These are phyloP conservation scores for Hymenotorrendiella dingleyae DNA, from an alignment of 2,329 filamentous ascomycete species.

Conservation along the genomic window DNA sequence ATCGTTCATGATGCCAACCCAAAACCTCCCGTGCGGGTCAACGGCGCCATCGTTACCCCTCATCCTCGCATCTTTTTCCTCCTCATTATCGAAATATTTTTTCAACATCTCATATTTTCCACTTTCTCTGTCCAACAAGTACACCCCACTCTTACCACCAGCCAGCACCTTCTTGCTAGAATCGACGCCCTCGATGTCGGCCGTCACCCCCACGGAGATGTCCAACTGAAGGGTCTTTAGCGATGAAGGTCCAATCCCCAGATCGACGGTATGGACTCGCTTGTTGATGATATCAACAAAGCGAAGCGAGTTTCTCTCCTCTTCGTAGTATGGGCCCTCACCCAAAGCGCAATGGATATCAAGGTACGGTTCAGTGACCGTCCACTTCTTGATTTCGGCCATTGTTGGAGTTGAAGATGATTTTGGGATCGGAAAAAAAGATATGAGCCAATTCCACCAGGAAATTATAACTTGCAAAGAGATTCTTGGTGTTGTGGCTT, in stretches of 20 bases:
- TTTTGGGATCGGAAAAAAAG: constrained; percentile 8
- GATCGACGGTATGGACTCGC: constrained; percentile 64
- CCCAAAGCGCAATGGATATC: constrained; percentile 60
- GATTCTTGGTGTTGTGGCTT: constrained; percentile 3
- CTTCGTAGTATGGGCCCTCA: constrained; percentile 71
- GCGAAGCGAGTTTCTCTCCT: constrained; percentile 57
- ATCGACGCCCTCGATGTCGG: constrained; percentile 65
- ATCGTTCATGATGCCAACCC: constrained; percentile 84
- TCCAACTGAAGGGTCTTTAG: constrained; percentile 40
- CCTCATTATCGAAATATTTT: constrained; percentile 38
- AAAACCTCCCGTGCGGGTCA: constrained; percentile 75
- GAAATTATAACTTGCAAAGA: constrained; percentile 3
- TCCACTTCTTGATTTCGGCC: constrained; percentile 36
- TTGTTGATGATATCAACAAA: constrained; percentile 81
- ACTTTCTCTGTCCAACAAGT: constrained; percentile 62
- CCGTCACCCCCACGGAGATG: constrained; percentile 60
- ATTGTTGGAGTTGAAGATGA: constrained; percentile 4
- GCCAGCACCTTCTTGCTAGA: constrained; percentile 62
- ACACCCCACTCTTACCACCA: constrained; percentile 76
- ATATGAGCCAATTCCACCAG: constrained; percentile 14
- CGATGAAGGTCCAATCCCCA: constrained; percentile 46
- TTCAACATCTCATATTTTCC: constrained; percentile 49
- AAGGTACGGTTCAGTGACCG: constrained; percentile 46
- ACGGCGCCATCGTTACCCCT: constrained; percentile 77
- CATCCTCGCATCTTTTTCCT: constrained; percentile 39